Conservation (phyloP, 179 eudicot species). For the Corrigiola litoralis region DNA sequence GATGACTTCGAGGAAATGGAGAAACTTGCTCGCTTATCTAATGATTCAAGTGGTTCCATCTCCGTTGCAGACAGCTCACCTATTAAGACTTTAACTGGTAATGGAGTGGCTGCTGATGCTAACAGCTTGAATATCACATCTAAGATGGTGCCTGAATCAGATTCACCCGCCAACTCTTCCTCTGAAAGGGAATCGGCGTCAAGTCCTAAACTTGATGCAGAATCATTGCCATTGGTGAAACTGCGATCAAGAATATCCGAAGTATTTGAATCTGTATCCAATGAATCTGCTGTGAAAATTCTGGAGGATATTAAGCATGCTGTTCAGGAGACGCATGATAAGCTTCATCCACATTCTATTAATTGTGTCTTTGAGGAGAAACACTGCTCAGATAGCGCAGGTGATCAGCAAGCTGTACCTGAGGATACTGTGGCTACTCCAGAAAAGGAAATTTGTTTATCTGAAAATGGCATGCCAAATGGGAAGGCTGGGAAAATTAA, state of each 20-base stretch:
- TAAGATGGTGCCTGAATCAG: slow-evolving; percentile 22
- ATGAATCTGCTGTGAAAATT: slow-evolving; percentile 53
- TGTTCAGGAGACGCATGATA: slow-evolving; percentile 51
- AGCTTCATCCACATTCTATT: slow-evolving; percentile 32
- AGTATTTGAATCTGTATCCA: slow-evolving; percentile 51
- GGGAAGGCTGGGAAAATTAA: slow-evolving; percentile 16
- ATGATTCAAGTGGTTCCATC: slow-evolving; percentile 38
- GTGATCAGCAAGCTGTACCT: slow-evolving; percentile 20
- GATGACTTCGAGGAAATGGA: slow-evolving; percentile 99
- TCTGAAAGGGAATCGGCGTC: slow-evolving; percentile 10
- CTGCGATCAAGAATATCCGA: slow-evolving; percentile 55
- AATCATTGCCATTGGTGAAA: slow-evolving; percentile 35
- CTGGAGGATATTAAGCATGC: slow-evolving; percentile 54
- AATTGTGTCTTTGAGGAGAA: slow-evolving; percentile 38
- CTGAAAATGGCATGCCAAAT: slow-evolving; percentile 26
- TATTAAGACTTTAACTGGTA: slow-evolving; percentile 24
- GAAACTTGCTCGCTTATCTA: slow-evolving; percentile 66
- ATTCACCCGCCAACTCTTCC: slow-evolving; percentile 19
- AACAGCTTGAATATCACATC: slow-evolving; percentile 19
- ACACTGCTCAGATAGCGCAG: slow-evolving; percentile 32
- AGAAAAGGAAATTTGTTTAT: slow-evolving; percentile 39
- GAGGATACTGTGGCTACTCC: slow-evolving; percentile 31
- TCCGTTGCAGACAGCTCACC: slow-evolving; percentile 25
- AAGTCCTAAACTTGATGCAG: slow-evolving; percentile 26
- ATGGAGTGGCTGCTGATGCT: slow-evolving; percentile 20